Evolutionary conservation across 2,329 filamentous ascomycete genomes (phyloP).

Genomic region (Pseudogymnoascus sp.): DNA sequence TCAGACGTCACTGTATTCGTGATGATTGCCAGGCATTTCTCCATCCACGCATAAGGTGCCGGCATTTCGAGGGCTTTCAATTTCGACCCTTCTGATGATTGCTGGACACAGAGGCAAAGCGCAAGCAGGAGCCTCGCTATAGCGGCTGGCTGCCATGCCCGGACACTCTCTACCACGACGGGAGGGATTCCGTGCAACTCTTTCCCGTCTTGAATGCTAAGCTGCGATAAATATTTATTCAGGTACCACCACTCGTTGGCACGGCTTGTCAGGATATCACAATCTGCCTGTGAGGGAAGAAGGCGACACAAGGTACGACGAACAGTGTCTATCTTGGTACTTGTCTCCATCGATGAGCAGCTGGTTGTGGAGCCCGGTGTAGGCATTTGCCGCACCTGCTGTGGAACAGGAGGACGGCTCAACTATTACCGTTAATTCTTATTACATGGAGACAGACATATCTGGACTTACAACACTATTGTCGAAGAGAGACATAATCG

Average conservation of each 20-base stretch:
- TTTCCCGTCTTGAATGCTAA: slow-evolving; percentile 8
- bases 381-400: slow-evolving; percentile 11
- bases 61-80: slow-evolving; percentile 15
- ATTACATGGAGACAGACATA: background rate
- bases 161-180: slow-evolving; percentile 19
- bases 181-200: slow-evolving; percentile 6
- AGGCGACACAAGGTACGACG: slow-evolving; percentile 22
- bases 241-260: slow-evolving; percentile 22
- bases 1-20: slow-evolving; percentile 33
- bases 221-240: slow-evolving; percentile 17
- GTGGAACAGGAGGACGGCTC: slow-evolving; percentile 1
- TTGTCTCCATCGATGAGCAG: slow-evolving; percentile 13
- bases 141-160: slow-evolving; percentile 18
- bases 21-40: slow-evolving; percentile 19
- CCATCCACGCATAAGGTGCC: slow-evolving; percentile 19
- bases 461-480: slow-evolving; percentile 20
- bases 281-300: slow-evolving; percentile 23
- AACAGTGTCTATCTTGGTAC: slow-evolving; percentile 20
- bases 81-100: slow-evolving; percentile 21
- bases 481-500: slow-evolving; percentile 25
- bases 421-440: slow-evolving; percentile 1
- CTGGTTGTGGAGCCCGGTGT: slow-evolving; percentile 17
- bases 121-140: slow-evolving; percentile 23
- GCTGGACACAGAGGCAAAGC: slow-evolving; percentile 24
- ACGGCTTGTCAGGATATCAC: slow-evolving; percentile 17